Evolutionary conservation across 306 rosid genomes (phyloP).

Genomic region (Pterocarpus santalinus): DNA sequence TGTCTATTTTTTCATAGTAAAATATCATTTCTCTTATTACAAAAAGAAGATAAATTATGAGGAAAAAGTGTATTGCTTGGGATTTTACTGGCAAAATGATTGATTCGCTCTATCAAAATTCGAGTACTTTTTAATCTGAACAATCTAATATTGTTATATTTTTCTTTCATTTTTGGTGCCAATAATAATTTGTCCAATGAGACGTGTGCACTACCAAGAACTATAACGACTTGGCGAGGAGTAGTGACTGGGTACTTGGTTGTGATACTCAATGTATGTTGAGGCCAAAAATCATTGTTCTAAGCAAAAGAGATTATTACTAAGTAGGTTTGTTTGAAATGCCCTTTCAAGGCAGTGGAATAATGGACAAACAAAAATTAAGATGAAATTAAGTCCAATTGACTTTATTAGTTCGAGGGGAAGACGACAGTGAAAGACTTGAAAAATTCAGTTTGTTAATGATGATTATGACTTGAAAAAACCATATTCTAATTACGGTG

Average conservation of each 20-base stretch:
- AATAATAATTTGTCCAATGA: constrained; percentile 25
- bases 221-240: background rate
- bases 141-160: background rate
- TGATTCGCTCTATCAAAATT: background rate
- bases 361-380: constrained; percentile 35
- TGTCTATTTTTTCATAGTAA: too few relatives aligned
- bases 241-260: background rate
- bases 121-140: background rate
- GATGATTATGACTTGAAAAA: background rate
- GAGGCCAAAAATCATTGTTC: constrained; percentile 21
- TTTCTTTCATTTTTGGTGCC: background rate
- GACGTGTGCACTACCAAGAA: constrained; percentile 39
- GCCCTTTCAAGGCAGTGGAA: constrained; percentile 10
- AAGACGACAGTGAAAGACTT: background rate
- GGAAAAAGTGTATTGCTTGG: background rate
- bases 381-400: background rate
- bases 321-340: background rate
- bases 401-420: constrained; percentile 16
- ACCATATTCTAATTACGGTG: background rate
- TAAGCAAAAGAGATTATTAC: background rate
- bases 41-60: too few relatives aligned
- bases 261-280: background rate
- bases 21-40: too few relatives aligned
- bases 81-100: background rate
- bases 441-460: background rate